Evolutionary conservation across 1,139 yeast genomes (phyloP), one percentile per base, ranked within the genome.

Genomic region (Saccharomyces hybrid): DNA sequence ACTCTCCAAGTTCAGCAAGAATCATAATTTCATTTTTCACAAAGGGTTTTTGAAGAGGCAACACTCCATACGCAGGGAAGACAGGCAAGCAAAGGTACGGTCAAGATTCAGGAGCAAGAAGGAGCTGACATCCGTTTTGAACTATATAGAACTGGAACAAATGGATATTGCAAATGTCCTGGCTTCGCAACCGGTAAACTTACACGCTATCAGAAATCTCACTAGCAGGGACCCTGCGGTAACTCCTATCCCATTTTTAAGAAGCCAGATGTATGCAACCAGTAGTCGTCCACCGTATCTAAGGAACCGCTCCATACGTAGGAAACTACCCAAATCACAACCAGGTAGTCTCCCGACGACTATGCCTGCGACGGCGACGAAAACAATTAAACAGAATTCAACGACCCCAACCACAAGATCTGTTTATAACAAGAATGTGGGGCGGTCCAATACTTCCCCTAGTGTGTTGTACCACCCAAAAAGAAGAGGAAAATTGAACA

Each of bases 11-110:
- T 57, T 48, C 47, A 55, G 55, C 34, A 50, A 55, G 13, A 51
- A 55, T n/a, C 57, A 53, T 16, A 54, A 53, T 32, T 62, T 62
- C 46, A 58, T 66, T 42, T 66, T 66, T 47, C 69, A 66, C 47
- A 60, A 57, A 32, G 69, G 69, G 4, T 66, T 66, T 46, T 61
- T 65, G 29, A 55, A 51, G 34, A 57, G 62, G 47, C 51, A 55
- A 20, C 52, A 47, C n/a, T n/a, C 27, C 11, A 25, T 29, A 2
- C 3, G 20, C n/a, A 41, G 46, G 23, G 41, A 27, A 27, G 13
- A 5, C 42, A 14, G 34, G 26, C 38, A 31, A 31, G 28, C 9
- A 9, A 50, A 25, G 26, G 23, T 44, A 4, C 13, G 23, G 11
- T 20, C 44, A 14, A 38, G 46, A 32, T 46, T 32, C 25, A 31